Base-by-base conservation (phyloP, 164 flowering plant species). In the Berberis thunbergii region DNA sequence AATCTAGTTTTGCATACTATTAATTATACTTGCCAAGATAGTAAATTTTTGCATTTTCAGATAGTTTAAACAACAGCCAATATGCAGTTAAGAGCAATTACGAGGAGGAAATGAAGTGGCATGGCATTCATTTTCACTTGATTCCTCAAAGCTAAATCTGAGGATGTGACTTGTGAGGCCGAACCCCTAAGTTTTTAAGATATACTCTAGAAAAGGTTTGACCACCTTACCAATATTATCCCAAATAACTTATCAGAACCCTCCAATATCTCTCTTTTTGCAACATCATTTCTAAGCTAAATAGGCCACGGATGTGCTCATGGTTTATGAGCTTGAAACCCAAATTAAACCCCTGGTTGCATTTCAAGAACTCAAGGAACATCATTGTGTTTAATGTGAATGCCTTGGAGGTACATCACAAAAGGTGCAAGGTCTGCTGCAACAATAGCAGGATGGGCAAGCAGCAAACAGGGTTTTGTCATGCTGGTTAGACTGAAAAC, bases 221-320 rank as follows among this genome's bases (percentile, higher is more conserved):
- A 26, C 26, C 68, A 86, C 83, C 41, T 89, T 77, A 2, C 86
- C 97, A 6, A 95, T 97, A 63, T 96, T 97, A 95, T 89, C 43
- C 97, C 99, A 49, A 89, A 72, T 67, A 95, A 84, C 72, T 80
- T 41, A 94, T 87, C 61, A 95, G 72, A 45, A 88, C 69, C 3
- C 78, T 77, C 78, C 48, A 94, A 94, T 69, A 89, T 77, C 66
- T 91, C 97, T 78, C 97, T 86, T 75, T 94, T 80, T 62, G 86
- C 80, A 9, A 91, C 94, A n/a, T 97, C 99, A 67, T 88, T 89
- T 46, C 95, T 92, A 66, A 26, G 91, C 87, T 78, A 95, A 77
- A 78, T 86, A 95, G 41, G 99, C 99, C 61, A 95, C 96, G 4
- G 99, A 95, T 4, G 97, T 95, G 69, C 99, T 95, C 97, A 95